Conservation (phyloP, 305 asterid genomes). For the Nicotiana rustica region DNA sequence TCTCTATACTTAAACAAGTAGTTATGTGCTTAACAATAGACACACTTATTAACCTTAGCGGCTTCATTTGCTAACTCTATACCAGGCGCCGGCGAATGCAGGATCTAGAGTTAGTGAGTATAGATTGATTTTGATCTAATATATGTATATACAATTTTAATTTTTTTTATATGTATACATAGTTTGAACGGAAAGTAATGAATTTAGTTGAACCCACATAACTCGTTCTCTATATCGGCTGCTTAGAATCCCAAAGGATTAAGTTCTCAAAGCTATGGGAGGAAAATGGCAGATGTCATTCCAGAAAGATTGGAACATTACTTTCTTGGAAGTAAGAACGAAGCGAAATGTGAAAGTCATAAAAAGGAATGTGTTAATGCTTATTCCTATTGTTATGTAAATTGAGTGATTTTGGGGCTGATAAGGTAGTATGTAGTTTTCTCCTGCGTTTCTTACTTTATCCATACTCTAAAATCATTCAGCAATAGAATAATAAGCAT, state of each 20-base stretch:
- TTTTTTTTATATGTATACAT: not conserved
- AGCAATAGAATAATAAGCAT: not conserved
- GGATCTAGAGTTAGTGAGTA: not conserved
- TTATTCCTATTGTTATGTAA: not conserved
- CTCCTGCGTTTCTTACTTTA: slow-evolving; percentile 42
- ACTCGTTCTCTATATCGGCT: not conserved
- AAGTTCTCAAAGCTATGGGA: not conserved
- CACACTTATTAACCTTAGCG: not conserved
- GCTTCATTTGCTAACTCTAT: not conserved
- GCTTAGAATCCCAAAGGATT: too few species aligned
- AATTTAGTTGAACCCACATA: not conserved
- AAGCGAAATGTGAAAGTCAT: slow-evolving; percentile 32
- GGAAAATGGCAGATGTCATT: not conserved
- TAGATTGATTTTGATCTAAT: not conserved
- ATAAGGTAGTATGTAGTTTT: slow-evolving; percentile 46
- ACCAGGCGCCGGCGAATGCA: not conserved
- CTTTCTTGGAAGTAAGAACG: slow-evolving; percentile 32
- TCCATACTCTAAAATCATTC: slow-evolving; percentile 36
- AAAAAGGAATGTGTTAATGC: not conserved
- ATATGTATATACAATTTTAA: not conserved
- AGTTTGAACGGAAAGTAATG: not conserved
- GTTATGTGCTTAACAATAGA: too few species aligned
- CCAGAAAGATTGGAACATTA: slow-evolving; percentile 35
- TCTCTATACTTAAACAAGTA: not conserved
- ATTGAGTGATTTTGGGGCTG: slow-evolving; percentile 30